Percentiles rank a stretch among this genome's conserved stretches.
Evolutionary conservation across 116 monocot species (phyloP).

Genomic region (Posidonia oceanica): DNA sequence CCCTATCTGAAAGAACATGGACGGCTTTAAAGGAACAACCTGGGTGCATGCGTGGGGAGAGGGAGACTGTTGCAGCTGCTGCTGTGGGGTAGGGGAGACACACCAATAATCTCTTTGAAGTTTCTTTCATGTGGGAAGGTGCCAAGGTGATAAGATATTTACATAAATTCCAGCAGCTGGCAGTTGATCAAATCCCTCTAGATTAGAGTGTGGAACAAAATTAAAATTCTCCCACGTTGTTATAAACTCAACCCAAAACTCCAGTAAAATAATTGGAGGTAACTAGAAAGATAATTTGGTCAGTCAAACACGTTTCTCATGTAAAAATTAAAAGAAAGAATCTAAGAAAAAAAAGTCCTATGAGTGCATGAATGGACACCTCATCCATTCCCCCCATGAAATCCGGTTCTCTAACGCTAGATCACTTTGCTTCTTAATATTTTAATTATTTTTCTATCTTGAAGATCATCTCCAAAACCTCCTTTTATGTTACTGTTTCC

Average conservation of each 20-base stretch:
- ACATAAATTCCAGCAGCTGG: conserved; percentile 3
- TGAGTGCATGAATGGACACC: conserved; percentile 5
- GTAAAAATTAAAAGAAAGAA: not conserved
- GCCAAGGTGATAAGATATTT: not conserved
- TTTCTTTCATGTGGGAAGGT: not conserved
- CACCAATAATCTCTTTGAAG: not conserved
- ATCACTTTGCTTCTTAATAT: too few relatives aligned
- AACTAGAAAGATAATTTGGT: conserved; percentile 6
- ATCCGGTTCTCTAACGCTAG: not conserved
- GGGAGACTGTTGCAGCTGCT: not conserved
- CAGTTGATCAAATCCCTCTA: not conserved
- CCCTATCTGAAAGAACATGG: not conserved
- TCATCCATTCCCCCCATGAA: conserved; percentile 2
- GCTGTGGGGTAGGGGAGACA: not conserved
- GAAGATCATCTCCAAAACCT: not conserved
- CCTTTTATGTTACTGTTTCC: conserved; percentile 1
- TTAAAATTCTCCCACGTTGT: conserved; percentile 3
- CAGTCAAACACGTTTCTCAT: conserved; percentile 20
- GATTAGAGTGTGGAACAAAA: not conserved
- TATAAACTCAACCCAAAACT: not conserved
- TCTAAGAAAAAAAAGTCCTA: not conserved
- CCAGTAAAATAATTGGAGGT: conserved; percentile 1
- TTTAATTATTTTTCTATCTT: not conserved
- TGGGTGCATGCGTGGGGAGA: not conserved
- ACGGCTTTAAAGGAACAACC: conserved; percentile 7